Evolutionary conservation across 2,329 filamentous ascomycete species (phyloP).

Genomic region (Talaromyces islandicus): DNA sequence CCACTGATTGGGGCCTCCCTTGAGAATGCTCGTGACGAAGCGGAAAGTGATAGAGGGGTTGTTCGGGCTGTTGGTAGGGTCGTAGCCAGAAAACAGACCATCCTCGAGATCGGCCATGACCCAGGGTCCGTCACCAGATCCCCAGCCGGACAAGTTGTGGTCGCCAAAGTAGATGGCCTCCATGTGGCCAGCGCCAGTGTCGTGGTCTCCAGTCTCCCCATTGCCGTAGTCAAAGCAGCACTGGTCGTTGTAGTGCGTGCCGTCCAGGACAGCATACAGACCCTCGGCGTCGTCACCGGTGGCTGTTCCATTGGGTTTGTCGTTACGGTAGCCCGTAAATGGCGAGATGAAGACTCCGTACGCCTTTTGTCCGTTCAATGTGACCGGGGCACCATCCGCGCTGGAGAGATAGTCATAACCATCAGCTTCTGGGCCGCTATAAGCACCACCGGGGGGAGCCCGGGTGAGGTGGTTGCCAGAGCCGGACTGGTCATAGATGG

Average conservation of each 20-base stretch:
- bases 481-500: conserved; percentile 10
- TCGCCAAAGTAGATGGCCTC: not conserved
- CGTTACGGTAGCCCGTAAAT: conserved; percentile 6
- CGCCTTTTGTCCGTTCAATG: conserved; percentile 3
- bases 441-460: conserved; percentile 26
- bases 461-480: conserved; percentile 6
- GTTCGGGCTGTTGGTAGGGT: not conserved
- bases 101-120: conserved; percentile 9
- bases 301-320: conserved; percentile 1
- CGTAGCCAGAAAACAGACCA: not conserved
- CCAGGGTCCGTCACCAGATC: conserved; percentile 6
- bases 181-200: conserved; percentile 5
- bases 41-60: conserved; percentile 1
- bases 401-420: conserved; percentile 7
- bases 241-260: conserved; percentile 6
- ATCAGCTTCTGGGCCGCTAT: conserved; percentile 1
- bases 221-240: conserved; percentile 11
- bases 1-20: conserved; percentile 5
- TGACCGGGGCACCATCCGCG: conserved; percentile 5
- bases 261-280: conserved; percentile 8
- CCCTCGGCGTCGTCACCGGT: conserved; percentile 1
- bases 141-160: not conserved
- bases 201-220: not conserved
- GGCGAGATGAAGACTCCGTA: conserved; percentile 9
- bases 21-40: conserved; percentile 5